Conservation (phyloP, 768 basidiomycete genomes). For the Suillus alpinus region DNA sequence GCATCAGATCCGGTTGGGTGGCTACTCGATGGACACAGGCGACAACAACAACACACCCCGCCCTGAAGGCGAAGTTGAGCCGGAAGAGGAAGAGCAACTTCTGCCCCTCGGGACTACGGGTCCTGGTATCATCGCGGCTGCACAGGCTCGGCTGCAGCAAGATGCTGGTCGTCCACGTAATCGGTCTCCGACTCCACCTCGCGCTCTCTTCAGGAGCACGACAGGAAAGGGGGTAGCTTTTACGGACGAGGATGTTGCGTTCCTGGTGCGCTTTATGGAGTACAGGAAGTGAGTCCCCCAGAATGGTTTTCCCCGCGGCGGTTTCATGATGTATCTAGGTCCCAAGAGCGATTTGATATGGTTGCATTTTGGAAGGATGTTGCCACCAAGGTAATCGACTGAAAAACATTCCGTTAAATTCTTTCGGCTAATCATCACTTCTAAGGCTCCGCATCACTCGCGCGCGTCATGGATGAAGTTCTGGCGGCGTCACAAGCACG, state of each 20-base stretch:
- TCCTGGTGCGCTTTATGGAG: slow-evolving; percentile 73
- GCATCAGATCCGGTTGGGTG: slow-evolving; percentile 86
- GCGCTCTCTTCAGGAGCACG: slow-evolving; percentile 77
- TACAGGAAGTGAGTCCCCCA: slow-evolving; percentile 59
- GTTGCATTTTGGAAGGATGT: slow-evolving; percentile 80
- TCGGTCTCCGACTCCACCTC: slow-evolving; percentile 78
- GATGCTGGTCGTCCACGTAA: slow-evolving; percentile 42
- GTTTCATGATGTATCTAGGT: slow-evolving; percentile 32
- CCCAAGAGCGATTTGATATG: slow-evolving; percentile 67
- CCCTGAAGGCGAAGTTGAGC: slow-evolving; percentile 42
- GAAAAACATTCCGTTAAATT: neutral
- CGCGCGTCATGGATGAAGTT: slow-evolving; percentile 95
- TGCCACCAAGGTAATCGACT: slow-evolving; percentile 50
- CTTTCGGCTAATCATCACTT: slow-evolving; percentile 2
- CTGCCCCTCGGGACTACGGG: slow-evolving; percentile 33
- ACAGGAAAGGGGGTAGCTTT: slow-evolving; percentile 91
- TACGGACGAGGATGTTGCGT: slow-evolving; percentile 78
- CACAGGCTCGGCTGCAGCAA: slow-evolving; percentile 39
- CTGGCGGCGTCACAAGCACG: slow-evolving; percentile 86
- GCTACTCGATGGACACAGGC: slow-evolving; percentile 73
- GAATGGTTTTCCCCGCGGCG: neutral
- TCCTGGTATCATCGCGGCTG: slow-evolving; percentile 45
- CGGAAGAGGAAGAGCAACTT: slow-evolving; percentile 40
- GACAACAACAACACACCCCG: slow-evolving; percentile 45
- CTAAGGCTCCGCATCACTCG: slow-evolving; percentile 83